These are phyloP conservation scores for Apophysomyces sp. DNA, from an alignment of 371 early-diverging fungal species.

Conservation along the genomic window DNA sequence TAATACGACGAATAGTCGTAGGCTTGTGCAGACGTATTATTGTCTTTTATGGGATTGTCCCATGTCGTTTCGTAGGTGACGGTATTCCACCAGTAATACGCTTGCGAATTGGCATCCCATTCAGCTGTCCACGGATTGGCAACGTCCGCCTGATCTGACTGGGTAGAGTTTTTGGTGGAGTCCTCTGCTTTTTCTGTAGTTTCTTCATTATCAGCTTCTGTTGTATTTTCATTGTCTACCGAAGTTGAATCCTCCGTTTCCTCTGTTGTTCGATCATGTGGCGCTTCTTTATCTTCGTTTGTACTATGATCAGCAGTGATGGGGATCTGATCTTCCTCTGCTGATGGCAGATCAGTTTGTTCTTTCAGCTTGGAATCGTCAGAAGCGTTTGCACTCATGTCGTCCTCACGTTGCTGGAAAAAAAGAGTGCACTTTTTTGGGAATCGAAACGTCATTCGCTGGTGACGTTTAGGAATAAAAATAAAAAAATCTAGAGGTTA, in stretches of 20 bases:
- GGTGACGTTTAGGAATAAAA: too few relatives aligned
- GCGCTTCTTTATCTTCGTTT: neutral
- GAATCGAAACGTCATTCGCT: too few relatives aligned
- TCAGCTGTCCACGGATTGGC: conserved; percentile 46
- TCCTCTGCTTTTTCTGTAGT: neutral
- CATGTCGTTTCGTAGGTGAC: conserved; percentile 61
- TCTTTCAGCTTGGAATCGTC: neutral
- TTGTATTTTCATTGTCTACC: neutral
- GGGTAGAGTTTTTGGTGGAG: neutral
- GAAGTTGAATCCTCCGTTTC: neutral
- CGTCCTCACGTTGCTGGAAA: neutral
- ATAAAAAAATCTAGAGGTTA: too few relatives aligned
- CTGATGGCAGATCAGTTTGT: neutral
- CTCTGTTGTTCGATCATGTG: neutral
- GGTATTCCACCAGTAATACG: conserved; percentile 66
- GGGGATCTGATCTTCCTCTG: neutral
- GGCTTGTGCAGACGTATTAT: neutral
- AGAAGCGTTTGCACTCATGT: neutral
- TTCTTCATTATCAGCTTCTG: neutral
- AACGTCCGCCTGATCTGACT: conserved; percentile 2
- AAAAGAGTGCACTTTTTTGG: neutral
- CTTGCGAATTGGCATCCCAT: conserved; percentile 51
- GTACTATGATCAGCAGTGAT: neutral
- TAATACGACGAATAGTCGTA: conserved; percentile 5
- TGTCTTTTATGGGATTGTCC: conserved; percentile 32